Evolutionary conservation across 306 rosid genomes (phyloP), one percentile per base, ranked within the genome.

Genomic region (Arachis hypogaea): DNA sequence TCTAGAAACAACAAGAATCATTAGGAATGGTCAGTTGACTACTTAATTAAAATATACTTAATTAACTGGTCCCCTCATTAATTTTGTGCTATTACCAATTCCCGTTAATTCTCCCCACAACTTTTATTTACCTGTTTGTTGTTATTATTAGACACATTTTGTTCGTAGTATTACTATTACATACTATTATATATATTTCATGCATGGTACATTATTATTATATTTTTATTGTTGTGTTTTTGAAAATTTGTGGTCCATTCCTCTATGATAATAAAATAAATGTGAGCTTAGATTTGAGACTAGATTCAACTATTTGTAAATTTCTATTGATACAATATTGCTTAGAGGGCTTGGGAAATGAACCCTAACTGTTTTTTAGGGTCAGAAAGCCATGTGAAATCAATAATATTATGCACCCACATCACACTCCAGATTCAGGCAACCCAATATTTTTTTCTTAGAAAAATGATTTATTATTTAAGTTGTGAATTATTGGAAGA

Each of bases 321-420:
- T 74, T 75, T 75, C 9, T 38, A 7, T 59, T 4, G 16, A 8
- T 33, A 57, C 50, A n/a, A 45, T 40, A 49, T 41, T 18, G 46
- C 43, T 47, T 78, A 16, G 66, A 52, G 67, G 73, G 69, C 55
- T 71, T 75, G 86, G 81, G 73, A 79, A 75, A 47, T 43, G 83
- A 57, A 61, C 71, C 86, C 42, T 59, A 46, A 54, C 44, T 43
- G 40, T 1, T 50, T 72, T 66, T 59, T 74, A 71, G 76, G 74
- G 58, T 71, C 84, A 66, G 79, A 79, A 22, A 9, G 68, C 73
- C 86, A 83, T 83, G 84, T 83, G 86, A 83, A 57, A 67, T 47
- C 81, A 28, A 67, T 77, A 62, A 62, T 64, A 54, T 59, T 42
- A 28, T 28, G 11, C 44, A 1, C 50, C 11, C 57, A 57, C 36